Evolutionary conservation across 106 monocot genomes (phyloP).

Genomic region (Amphibolis antarctica): DNA sequence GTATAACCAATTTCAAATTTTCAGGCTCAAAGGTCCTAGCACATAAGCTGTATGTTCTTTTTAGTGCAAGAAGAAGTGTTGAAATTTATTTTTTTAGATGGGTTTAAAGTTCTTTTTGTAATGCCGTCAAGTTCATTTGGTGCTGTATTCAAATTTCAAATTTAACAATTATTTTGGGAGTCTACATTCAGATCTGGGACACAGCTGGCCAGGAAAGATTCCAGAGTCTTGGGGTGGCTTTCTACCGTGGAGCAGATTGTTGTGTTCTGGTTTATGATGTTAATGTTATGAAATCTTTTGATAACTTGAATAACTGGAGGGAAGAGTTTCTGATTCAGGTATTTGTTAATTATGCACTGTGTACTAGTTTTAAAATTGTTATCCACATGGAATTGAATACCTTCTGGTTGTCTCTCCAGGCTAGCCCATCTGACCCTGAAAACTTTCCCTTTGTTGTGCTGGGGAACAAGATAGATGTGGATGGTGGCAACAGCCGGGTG

Average conservation of each 20-base stretch:
- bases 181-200: constrained; percentile 65
- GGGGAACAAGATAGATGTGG: constrained; percentile 88
- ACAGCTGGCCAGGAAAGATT: constrained; percentile 95
- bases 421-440: constrained; percentile 74
- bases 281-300: constrained; percentile 74
- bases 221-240: constrained; percentile 91
- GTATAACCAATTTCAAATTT: too few relatives aligned
- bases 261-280: constrained; percentile 94
- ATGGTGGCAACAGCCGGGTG: constrained; percentile 79
- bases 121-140: too few relatives aligned
- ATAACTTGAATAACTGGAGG: constrained; percentile 71
- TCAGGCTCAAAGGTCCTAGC: too few relatives aligned
- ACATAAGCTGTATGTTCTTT: too few relatives aligned
- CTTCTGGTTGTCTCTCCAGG: constrained; percentile 23
- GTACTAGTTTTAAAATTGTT: not conserved
- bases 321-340: constrained; percentile 79
- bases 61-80: too few relatives aligned
- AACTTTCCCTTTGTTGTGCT: constrained; percentile 89
- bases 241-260: constrained; percentile 87
- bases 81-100: too few relatives aligned
- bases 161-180: not conserved
- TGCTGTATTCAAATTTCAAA: not conserved
- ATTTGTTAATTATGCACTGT: not conserved
- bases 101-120: too few relatives aligned
- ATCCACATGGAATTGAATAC: not conserved